phyloP scores from a whole-genome alignment of 805 yeast genomes.

The Yarrowia deformans region DNA sequence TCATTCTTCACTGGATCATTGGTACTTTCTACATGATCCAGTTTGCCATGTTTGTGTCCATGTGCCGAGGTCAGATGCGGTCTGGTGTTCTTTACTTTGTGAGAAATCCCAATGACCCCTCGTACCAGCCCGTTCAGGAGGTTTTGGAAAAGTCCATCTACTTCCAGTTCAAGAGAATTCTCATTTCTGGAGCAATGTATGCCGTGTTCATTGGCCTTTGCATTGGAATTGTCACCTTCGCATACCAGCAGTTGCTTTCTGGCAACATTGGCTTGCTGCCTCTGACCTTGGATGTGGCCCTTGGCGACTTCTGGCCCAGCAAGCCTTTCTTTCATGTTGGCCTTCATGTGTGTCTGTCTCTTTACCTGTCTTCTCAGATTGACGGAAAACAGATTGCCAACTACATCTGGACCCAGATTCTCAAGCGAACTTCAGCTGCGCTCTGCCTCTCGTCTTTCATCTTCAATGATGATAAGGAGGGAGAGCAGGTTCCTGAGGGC shows the following conservation, averaged over 20 bases:
- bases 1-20: slow-evolving; percentile 61
- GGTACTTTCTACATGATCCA: slow-evolving; percentile 89
- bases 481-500: slow-evolving; percentile 73
- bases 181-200: slow-evolving; percentile 69
- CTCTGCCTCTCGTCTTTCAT: slow-evolving; percentile 85
- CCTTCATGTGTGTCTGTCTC: slow-evolving; percentile 40
- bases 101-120: slow-evolving; percentile 93
- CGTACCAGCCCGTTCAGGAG: slow-evolving; percentile 83
- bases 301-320: slow-evolving; percentile 39
- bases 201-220: slow-evolving; percentile 71
- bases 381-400: slow-evolving; percentile 40
- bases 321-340: slow-evolving; percentile 24
- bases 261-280: slow-evolving; percentile 44
- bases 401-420: slow-evolving; percentile 64
- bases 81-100: slow-evolving; percentile 91
- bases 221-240: slow-evolving; percentile 69
- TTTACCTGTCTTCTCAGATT: slow-evolving; percentile 41
- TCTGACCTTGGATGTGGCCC: slow-evolving; percentile 43
- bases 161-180: slow-evolving; percentile 75
- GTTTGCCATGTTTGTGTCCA: slow-evolving; percentile 85
- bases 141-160: slow-evolving; percentile 79
- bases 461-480: slow-evolving; percentile 58
- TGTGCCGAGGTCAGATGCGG: slow-evolving; percentile 79
- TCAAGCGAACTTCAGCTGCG: slow-evolving; percentile 60
- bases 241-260: slow-evolving; percentile 44